These are phyloP conservation scores for Aegilops bicornis DNA, from an alignment of 176 grass and related monocot genomes.

Conservation along the genomic window DNA sequence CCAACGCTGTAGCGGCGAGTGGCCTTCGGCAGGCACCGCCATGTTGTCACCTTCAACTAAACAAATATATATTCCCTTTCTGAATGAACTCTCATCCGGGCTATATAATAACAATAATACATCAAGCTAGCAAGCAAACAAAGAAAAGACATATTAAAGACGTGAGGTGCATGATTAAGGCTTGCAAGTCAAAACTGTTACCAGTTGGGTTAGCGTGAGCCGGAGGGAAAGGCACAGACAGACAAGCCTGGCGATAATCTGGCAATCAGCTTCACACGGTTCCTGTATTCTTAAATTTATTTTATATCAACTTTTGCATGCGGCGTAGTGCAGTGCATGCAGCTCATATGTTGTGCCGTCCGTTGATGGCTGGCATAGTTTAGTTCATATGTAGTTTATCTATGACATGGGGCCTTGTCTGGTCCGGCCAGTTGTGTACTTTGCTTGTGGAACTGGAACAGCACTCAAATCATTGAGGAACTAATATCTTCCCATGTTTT, in stretches of 20 bases:
- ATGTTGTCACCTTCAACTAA: constrained; percentile 45
- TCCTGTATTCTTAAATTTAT: not conserved
- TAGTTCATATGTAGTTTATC: not conserved
- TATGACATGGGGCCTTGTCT: not conserved
- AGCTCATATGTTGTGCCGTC: not conserved
- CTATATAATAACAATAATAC: not conserved
- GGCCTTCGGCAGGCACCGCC: constrained; percentile 51
- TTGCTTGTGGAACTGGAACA: constrained; percentile 34
- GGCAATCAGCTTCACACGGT: constrained; percentile 27
- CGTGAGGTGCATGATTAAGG: constrained; percentile 54
- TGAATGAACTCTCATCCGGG: not conserved
- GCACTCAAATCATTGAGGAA: constrained; percentile 20
- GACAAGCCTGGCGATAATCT: constrained; percentile 33
- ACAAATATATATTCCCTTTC: constrained; percentile 32
- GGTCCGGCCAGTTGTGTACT: constrained; percentile 28
- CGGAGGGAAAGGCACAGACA: constrained; percentile 13
- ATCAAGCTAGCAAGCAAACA: not conserved
- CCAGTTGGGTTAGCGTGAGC: constrained; percentile 44
- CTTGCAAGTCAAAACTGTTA: constrained; percentile 26
- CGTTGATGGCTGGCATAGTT: not conserved
- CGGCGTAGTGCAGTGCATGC: constrained; percentile 13
- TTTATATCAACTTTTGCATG: not conserved
- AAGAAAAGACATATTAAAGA: constrained; percentile 12
- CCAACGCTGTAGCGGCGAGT: not conserved
- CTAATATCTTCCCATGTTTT: constrained; percentile 11